Percentiles rank a stretch among this genome's conserved stretches.
Conservation (phyloP, 768 basidiomycete genomes). For the Cyclocybe aegerita region DNA sequence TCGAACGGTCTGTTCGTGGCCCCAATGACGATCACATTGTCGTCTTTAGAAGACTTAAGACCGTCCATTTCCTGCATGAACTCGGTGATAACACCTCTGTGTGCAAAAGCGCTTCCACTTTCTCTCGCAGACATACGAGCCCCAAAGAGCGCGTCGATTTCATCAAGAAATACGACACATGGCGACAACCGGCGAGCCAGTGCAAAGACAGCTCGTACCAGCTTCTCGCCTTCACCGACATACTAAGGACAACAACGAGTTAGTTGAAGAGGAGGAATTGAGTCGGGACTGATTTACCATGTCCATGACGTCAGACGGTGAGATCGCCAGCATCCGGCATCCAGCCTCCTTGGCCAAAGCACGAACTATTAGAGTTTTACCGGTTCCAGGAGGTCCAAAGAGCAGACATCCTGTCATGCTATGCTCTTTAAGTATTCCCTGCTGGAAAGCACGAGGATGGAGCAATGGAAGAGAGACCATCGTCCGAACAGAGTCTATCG, state of each 20-base stretch:
- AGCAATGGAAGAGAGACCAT: constrained; percentile 88
- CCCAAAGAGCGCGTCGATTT: constrained; percentile 91
- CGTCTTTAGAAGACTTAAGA: constrained; percentile 73
- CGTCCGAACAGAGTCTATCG: constrained; percentile 89
- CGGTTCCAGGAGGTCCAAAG: constrained; percentile 89
- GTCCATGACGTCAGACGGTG: constrained; percentile 94
- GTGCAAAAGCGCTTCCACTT: constrained; percentile 77
- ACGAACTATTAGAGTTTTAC: constrained; percentile 86
- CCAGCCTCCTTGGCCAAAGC: constrained; percentile 93
- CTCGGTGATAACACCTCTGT: constrained; percentile 86
- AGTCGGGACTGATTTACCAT: constrained; percentile 56
- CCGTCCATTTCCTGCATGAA: constrained; percentile 99
- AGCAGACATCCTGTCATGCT: constrained; percentile 88
- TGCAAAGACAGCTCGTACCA: constrained; percentile 86
- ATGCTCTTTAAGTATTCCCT: constrained; percentile 89
- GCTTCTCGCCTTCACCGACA: constrained; percentile 87
- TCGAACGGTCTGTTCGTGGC: constrained; percentile 94
- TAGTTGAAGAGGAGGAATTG: neutral
- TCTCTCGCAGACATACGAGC: constrained; percentile 78
- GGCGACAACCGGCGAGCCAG: constrained; percentile 85
- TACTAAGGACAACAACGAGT: constrained; percentile 45
- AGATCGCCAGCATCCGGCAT: constrained; percentile 87
- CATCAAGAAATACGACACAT: constrained; percentile 93
- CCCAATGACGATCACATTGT: constrained; percentile 87
- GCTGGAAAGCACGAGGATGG: constrained; percentile 83